phyloP scores from a whole-genome alignment of 148 eudicot species.

The Chenopodium suecicum region DNA sequence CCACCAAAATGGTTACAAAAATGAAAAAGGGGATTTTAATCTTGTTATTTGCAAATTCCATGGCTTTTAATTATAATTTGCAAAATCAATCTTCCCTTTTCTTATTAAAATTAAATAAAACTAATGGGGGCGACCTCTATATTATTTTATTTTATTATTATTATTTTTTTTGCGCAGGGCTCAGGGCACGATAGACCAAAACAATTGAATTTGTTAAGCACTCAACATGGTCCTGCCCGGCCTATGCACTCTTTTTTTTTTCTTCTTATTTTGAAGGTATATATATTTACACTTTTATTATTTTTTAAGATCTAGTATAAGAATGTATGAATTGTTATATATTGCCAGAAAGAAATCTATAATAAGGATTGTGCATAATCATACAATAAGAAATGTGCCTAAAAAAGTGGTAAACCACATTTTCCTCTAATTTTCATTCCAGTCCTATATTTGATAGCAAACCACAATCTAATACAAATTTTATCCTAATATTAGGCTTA shows the following conservation, averaged over 20 bases:
- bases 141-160: background rate
- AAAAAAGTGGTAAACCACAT: conserved; percentile 17
- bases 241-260: conserved; percentile 22
- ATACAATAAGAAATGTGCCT: background rate
- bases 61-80: background rate
- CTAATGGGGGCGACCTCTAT: background rate
- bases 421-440: background rate
- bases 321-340: background rate
- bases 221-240: conserved; percentile 32
- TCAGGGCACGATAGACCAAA: conserved; percentile 27
- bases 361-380: background rate
- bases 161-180: conserved; percentile 16
- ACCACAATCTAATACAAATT: background rate
- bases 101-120: background rate
- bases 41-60: conserved; percentile 9
- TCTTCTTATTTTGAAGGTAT: background rate
- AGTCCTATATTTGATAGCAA: background rate
- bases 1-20: conserved; percentile 6
- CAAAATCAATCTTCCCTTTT: background rate
- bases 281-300: background rate
- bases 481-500: conserved; percentile 5
- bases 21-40: conserved; percentile 13
- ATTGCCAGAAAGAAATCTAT: background rate
- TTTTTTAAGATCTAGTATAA: background rate
- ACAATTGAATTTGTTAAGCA: conserved; percentile 21